A percentile compares a stretch with the other conserved stretches of the same genome.
Conservation (phyloP, 208 protist genomes). For the Trypanosoma cruzi region DNA sequence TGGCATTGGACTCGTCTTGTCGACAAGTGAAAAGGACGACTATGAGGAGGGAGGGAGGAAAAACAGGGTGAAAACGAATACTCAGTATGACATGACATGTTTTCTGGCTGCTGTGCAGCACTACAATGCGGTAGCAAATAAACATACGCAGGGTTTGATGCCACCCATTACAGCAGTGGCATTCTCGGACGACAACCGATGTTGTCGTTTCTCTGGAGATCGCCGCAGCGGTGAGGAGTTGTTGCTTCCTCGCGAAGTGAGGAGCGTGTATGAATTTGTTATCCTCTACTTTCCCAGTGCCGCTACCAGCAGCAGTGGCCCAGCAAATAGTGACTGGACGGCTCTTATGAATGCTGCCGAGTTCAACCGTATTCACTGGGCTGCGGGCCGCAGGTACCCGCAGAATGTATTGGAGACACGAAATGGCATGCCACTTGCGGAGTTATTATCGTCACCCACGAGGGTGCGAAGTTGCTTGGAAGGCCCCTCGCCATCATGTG, state of each 20-base stretch:
- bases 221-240: not conserved
- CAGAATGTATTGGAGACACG: constrained; percentile 29
- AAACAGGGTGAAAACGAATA: not conserved
- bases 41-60: constrained; percentile 2
- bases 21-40: not conserved
- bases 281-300: constrained; percentile 12
- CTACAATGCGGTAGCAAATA: constrained; percentile 9
- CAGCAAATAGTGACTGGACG: constrained; percentile 15
- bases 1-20: constrained; percentile 17
- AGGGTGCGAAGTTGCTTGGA: constrained; percentile 5
- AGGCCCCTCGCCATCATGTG: constrained; percentile 9
- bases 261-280: constrained; percentile 21
- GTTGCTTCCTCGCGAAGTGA: constrained; percentile 9
- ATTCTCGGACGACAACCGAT: constrained; percentile 10
- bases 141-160: not conserved
- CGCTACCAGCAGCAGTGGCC: not conserved
- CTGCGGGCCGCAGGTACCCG: constrained; percentile 19
- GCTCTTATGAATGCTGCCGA: constrained; percentile 14
- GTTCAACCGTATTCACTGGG: constrained; percentile 32
- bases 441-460: not conserved
- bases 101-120: constrained; percentile 9
- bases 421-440: constrained; percentile 12
- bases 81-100: constrained; percentile 15
- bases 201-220: constrained; percentile 5
- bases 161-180: constrained; percentile 15